A percentile compares a stretch with the other conserved stretches of the same genome.
phyloP scores from a whole-genome alignment of 768 basidiomycete genomes.

The Leccinellum albellum region DNA sequence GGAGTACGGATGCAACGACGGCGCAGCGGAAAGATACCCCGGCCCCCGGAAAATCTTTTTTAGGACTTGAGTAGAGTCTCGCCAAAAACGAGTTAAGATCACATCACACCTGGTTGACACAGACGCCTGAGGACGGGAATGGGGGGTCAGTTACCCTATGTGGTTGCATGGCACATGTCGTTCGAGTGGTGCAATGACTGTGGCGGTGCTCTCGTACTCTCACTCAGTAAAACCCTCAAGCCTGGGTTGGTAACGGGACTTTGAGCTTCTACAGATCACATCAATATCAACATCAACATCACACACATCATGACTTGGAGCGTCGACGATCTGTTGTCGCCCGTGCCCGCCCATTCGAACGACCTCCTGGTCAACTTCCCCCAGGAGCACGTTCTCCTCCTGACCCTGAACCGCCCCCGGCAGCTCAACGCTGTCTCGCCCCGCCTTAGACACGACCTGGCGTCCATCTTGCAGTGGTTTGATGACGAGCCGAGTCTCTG shows the following conservation, averaged over 20 bases:
- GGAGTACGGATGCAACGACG: not conserved
- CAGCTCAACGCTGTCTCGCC: slow-evolving; percentile 73
- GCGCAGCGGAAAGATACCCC: not conserved
- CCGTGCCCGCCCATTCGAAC: slow-evolving; percentile 31
- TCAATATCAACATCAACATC: not conserved
- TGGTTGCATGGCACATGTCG: too few species aligned
- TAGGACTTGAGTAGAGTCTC: not conserved
- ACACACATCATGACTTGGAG: not conserved
- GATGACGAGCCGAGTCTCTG: slow-evolving; percentile 69
- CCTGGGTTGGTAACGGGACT: not conserved
- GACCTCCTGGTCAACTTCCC: slow-evolving; percentile 42
- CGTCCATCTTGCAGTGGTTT: slow-evolving; percentile 63
- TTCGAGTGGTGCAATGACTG: not conserved
- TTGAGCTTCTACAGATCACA: not conserved
- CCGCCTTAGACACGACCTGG: slow-evolving; percentile 51
- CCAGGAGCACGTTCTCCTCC: slow-evolving; percentile 46
- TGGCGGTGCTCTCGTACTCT: not conserved
- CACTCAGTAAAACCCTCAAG: not conserved
- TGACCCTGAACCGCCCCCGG: slow-evolving; percentile 66
- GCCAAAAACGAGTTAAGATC: not conserved
- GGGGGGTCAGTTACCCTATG: not conserved
- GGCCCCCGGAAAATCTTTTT: slow-evolving; percentile 17
- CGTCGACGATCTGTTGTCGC: not conserved
- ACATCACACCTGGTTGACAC: not conserved
- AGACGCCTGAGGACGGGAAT: not conserved